These are phyloP conservation scores for Aspergillus arachidicola DNA, from an alignment of 2,329 filamentous ascomycete species.

Conservation along the genomic window DNA sequence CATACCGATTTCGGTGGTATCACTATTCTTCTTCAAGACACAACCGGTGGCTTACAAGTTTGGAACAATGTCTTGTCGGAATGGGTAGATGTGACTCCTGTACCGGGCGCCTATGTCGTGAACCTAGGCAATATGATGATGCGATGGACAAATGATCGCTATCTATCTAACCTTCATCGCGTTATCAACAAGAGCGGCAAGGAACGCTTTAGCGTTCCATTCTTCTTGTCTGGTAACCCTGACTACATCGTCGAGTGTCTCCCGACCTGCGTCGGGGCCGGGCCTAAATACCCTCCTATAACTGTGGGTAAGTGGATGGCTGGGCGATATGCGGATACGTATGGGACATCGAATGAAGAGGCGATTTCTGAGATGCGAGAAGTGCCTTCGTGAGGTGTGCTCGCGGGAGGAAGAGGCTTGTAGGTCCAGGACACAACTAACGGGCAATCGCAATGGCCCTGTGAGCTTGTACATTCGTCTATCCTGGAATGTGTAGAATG, in stretches of 20 bases:
- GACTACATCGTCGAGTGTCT: constrained; percentile 29
- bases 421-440: background rate
- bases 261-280: constrained; percentile 16
- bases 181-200: constrained; percentile 30
- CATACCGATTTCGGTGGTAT: constrained; percentile 38
- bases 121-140: constrained; percentile 36
- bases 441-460: no score
- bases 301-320: constrained; percentile 28
- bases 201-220: constrained; percentile 31
- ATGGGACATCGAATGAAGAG: constrained; percentile 8
- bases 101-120: constrained; percentile 30
- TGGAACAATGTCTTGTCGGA: constrained; percentile 23
- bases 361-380: background rate
- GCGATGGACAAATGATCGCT: constrained; percentile 32
- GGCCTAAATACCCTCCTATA: constrained; percentile 27
- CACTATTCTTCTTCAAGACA: constrained; percentile 35
- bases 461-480: no score
- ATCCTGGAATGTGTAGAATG: no score
- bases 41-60: constrained; percentile 30
- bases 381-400: background rate
- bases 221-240: constrained; percentile 31
- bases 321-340: constrained; percentile 28
- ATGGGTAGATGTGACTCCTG: constrained; percentile 31
- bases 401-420: no score
- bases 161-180: constrained; percentile 31